Conservation (phyloP, 1,139 yeast species). For the Scheffersomyces parashehatae region DNA sequence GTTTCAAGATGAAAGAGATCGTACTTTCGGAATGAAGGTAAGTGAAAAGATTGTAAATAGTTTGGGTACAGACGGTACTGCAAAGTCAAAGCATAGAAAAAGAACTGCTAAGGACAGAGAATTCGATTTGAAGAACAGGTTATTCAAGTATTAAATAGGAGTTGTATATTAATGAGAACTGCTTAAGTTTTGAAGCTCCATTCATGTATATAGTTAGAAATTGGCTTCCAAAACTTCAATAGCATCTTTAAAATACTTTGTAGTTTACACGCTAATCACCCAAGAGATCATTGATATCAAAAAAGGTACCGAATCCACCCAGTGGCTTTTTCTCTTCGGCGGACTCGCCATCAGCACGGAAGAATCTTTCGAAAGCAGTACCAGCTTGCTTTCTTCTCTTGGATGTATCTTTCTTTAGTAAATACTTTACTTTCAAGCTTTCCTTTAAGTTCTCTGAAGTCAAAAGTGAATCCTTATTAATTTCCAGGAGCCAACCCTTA, state of each 20-base stretch:
- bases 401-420: constrained; percentile 14
- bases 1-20: constrained; percentile 29
- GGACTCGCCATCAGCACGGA: constrained; percentile 10
- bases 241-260: no score
- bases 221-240: no score
- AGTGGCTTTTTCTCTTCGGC: constrained; percentile 5
- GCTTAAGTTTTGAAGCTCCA: no score
- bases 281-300: constrained; percentile 35
- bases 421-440: constrained; percentile 19
- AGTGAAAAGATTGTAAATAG: constrained; percentile 31
- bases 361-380: constrained; percentile 8
- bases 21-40: constrained; percentile 32
- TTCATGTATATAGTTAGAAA: neutral
- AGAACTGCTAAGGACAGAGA: constrained; percentile 51
- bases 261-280: neutral
- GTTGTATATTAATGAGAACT: no score
- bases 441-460: constrained; percentile 20
- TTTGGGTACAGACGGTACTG: constrained; percentile 45
- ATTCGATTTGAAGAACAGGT: constrained; percentile 38
- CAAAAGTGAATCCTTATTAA: constrained; percentile 12
- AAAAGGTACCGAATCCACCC: constrained; percentile 29
- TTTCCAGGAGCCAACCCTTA: constrained; percentile 18
- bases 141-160: constrained; percentile 33
- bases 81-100: constrained; percentile 34
- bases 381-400: constrained; percentile 15